Conservation (phyloP, 2,329 filamentous ascomycete genomes). For the Aspergillus intermedius region DNA sequence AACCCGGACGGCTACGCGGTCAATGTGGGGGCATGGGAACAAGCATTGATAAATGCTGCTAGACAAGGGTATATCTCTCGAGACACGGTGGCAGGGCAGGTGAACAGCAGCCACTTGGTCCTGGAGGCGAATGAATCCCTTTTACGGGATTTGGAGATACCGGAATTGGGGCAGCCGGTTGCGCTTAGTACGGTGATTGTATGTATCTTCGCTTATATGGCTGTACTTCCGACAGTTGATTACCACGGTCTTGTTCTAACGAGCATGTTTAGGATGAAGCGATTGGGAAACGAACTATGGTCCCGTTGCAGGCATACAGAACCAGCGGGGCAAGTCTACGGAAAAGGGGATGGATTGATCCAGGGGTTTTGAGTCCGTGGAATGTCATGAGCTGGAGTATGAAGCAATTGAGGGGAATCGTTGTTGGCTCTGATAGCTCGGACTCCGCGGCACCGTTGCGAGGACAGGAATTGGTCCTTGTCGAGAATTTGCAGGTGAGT, state of each 20-base stretch:
- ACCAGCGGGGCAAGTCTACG: slow-evolving; percentile 64
- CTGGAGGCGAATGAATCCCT: slow-evolving; percentile 56
- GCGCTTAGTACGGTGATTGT: slow-evolving; percentile 70
- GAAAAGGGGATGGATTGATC: slow-evolving; percentile 53
- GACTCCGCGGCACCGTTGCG: slow-evolving; percentile 30
- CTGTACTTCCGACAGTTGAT: not conserved
- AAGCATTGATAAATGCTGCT: slow-evolving; percentile 63
- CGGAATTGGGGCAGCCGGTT: slow-evolving; percentile 73
- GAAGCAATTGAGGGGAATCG: slow-evolving; percentile 55
- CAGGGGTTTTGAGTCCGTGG: slow-evolving; percentile 53
- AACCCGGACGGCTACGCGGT: slow-evolving; percentile 82
- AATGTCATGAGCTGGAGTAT: slow-evolving; percentile 69
- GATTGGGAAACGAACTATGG: slow-evolving; percentile 59
- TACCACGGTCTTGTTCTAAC: not conserved
- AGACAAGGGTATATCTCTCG: slow-evolving; percentile 54
- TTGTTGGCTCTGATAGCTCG: slow-evolving; percentile 41
- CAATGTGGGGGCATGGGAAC: slow-evolving; percentile 73
- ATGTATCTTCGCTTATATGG: slow-evolving; percentile 16
- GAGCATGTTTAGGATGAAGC: slow-evolving; percentile 54
- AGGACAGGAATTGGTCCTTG: slow-evolving; percentile 40
- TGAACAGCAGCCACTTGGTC: slow-evolving; percentile 43
- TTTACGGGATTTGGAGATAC: slow-evolving; percentile 63
- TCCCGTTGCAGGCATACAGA: slow-evolving; percentile 65
- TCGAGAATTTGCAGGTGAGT: slow-evolving; percentile 53
- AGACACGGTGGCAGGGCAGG: slow-evolving; percentile 15